Conservation (phyloP, 2,329 filamentous ascomycete species). For the Pseudocercospora crystallina region DNA sequence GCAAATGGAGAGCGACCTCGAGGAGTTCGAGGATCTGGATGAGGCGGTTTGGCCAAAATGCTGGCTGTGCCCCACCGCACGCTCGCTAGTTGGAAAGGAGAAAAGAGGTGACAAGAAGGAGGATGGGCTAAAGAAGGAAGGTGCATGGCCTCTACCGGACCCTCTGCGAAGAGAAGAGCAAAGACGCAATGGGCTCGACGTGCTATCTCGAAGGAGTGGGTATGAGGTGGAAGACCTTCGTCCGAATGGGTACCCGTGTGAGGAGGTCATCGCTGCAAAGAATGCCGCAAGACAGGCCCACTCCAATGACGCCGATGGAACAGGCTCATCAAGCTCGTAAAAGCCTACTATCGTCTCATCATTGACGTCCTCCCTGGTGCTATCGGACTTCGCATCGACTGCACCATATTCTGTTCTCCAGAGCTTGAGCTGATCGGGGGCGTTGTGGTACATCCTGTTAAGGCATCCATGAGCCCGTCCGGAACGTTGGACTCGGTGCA, state of each 20-base stretch:
- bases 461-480: too few species aligned
- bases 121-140: neutral
- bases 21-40: conserved; percentile 51
- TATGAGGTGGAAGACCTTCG: conserved; percentile 31
- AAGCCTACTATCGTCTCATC: too few species aligned
- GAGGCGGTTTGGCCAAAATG: conserved; percentile 59
- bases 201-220: conserved; percentile 27
- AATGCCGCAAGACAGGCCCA: conserved; percentile 8
- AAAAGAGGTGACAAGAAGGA: conserved; percentile 41
- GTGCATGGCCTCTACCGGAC: conserved; percentile 30
- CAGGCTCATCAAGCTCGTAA: too few species aligned
- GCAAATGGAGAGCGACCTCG: conserved; percentile 61
- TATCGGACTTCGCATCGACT: too few species aligned
- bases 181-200: conserved; percentile 33
- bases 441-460: too few species aligned
- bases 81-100: conserved; percentile 68
- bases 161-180: conserved; percentile 32
- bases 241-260: conserved; percentile 31
- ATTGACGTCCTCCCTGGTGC: too few species aligned
- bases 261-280: conserved; percentile 14
- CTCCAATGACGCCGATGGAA: neutral
- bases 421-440: too few species aligned
- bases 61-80: conserved; percentile 64
- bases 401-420: too few species aligned
- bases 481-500: too few species aligned